These are phyloP conservation scores for Vanilla planifolia DNA, from an alignment of 106 monocot species.

Conservation along the genomic window DNA sequence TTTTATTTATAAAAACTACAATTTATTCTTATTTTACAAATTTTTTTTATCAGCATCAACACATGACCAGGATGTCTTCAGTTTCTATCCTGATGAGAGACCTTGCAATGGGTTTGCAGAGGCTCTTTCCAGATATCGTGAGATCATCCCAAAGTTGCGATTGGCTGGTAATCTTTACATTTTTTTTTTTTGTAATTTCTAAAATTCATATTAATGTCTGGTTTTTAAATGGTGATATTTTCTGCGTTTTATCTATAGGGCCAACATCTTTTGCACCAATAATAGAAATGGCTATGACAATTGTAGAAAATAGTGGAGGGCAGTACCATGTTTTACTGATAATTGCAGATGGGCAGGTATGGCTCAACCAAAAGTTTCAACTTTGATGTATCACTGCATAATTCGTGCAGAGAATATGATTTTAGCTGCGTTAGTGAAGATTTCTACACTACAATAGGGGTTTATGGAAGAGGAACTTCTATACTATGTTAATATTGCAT, in stretches of 20 bases:
- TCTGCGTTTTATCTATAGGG: constrained; percentile 19
- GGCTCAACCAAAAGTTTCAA: neutral
- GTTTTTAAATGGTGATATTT: neutral
- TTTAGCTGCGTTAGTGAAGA: no score
- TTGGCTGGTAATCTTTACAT: constrained; percentile 37
- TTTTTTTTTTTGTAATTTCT: neutral
- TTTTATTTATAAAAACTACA: neutral
- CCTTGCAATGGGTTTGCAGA: constrained; percentile 71
- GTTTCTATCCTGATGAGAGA: constrained; percentile 40
- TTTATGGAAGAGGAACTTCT: no score
- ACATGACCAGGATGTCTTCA: constrained; percentile 74
- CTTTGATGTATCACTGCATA: no score
- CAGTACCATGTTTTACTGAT: constrained; percentile 87
- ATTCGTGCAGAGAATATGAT: no score
- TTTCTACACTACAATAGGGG: no score
- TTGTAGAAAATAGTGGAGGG: constrained; percentile 59
- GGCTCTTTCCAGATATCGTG: constrained; percentile 47
- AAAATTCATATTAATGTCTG: neutral
- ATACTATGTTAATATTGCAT: no score
- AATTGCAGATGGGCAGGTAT: constrained; percentile 91
- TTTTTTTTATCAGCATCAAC: constrained; percentile 45
- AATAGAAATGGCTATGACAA: constrained; percentile 68
- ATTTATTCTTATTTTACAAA: neutral
- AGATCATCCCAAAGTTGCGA: constrained; percentile 48
- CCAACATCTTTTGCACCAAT: constrained; percentile 84